Percentiles rank a stretch among this genome's conserved stretches.
These are phyloP conservation scores for Ogataea zsoltii DNA, from an alignment of 805 yeast genomes.

Conservation along the genomic window DNA sequence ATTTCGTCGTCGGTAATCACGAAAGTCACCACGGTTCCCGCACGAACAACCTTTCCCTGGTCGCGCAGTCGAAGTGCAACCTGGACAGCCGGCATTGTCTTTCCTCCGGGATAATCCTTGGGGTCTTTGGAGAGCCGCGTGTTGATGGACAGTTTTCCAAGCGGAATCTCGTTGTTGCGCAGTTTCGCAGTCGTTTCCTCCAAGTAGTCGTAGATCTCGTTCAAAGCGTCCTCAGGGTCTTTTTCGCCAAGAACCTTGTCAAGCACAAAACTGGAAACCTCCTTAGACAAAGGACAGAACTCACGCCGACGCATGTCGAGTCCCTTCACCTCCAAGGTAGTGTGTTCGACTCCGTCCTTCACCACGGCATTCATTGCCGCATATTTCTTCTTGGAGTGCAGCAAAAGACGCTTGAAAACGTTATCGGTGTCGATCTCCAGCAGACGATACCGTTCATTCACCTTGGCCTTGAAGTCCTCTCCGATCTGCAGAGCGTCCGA, in stretches of 20 bases:
- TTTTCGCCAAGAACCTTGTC: slow-evolving; percentile 67
- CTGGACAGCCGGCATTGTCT: slow-evolving; percentile 81
- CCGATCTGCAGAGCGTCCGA: slow-evolving; percentile 82
- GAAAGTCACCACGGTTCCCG: slow-evolving; percentile 88
- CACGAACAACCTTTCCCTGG: slow-evolving; percentile 84
- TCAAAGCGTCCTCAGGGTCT: slow-evolving; percentile 76
- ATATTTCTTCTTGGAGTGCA: slow-evolving; percentile 96
- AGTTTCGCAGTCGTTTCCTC: slow-evolving; percentile 60
- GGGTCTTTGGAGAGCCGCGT: slow-evolving; percentile 93
- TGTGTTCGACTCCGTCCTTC: slow-evolving; percentile 52
- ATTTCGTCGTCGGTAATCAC: slow-evolving; percentile 59
- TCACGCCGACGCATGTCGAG: slow-evolving; percentile 97
- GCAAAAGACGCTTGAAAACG: slow-evolving; percentile 76
- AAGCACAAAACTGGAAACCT: slow-evolving; percentile 74
- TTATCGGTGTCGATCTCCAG: slow-evolving; percentile 95
- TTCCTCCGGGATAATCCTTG: slow-evolving; percentile 74
- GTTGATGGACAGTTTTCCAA: slow-evolving; percentile 73
- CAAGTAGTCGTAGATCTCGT: slow-evolving; percentile 69
- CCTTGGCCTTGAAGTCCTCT: slow-evolving; percentile 76
- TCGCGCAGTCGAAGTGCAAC: slow-evolving; percentile 80
- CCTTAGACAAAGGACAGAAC: slow-evolving; percentile 89
- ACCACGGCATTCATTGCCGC: slow-evolving; percentile 77
- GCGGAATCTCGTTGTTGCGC: slow-evolving; percentile 58
- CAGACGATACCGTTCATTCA: slow-evolving; percentile 83
- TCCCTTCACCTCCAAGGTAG: slow-evolving; percentile 86